phyloP scores from a whole-genome alignment of 2,329 filamentous ascomycete species.

The Aspergillus sp. region DNA sequence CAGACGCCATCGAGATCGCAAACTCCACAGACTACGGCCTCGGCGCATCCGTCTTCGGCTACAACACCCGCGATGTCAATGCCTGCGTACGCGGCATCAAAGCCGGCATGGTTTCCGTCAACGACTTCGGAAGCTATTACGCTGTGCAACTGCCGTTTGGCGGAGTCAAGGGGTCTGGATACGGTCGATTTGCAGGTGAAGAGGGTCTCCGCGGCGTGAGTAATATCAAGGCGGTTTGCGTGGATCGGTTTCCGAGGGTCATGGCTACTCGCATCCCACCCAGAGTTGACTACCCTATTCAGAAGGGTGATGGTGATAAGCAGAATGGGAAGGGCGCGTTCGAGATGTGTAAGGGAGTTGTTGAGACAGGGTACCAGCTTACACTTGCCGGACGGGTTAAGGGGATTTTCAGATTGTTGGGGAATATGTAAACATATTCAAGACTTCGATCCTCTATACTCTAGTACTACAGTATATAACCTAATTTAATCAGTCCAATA shows the following conservation, averaged over 20 bases:
- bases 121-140: conserved; percentile 93
- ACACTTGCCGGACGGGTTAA: conserved; percentile 41
- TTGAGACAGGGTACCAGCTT: conserved; percentile 48
- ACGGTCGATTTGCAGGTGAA: conserved; percentile 87
- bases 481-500: background rate
- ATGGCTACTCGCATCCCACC: conserved; percentile 75
- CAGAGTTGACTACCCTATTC: conserved; percentile 78
- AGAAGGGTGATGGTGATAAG: conserved; percentile 53
- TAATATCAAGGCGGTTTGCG: conserved; percentile 83
- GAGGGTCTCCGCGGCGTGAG: conserved; percentile 84
- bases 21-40: conserved; percentile 85
- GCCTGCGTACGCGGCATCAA: conserved; percentile 67
- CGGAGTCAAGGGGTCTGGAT: conserved; percentile 83
- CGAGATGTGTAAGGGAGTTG: conserved; percentile 50
- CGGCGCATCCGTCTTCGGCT: conserved; percentile 83
- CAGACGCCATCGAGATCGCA: conserved; percentile 71
- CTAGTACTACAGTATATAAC: background rate
- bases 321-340: conserved; percentile 63
- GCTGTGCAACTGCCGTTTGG: conserved; percentile 94
- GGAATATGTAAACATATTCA: conserved; percentile 32
- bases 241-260: conserved; percentile 62
- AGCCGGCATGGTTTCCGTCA: conserved; percentile 89
- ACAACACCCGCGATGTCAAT: conserved; percentile 61
- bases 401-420: conserved; percentile 39
- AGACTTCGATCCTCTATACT: background rate